Percentiles rank a stretch among this genome's conserved stretches.
Conservation (phyloP, 345 rosid genomes). For the Citrus australasica region DNA sequence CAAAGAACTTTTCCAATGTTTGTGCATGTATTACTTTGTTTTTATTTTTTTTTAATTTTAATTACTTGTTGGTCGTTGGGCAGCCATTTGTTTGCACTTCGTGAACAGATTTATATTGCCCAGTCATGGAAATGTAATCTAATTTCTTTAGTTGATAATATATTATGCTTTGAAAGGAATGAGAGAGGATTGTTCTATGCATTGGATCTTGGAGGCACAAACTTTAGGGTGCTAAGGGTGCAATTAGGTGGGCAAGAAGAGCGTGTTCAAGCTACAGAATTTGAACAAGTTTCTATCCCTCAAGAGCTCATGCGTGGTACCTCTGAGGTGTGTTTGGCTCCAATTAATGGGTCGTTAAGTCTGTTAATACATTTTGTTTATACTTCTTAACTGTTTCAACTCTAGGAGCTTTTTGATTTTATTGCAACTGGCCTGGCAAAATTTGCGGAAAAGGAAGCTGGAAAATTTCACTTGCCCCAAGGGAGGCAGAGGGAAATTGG, state of each 20-base stretch:
- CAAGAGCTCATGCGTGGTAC: conserved; percentile 71
- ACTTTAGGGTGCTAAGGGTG: conserved; percentile 72
- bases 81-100: neutral
- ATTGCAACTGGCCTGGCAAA: conserved; percentile 59
- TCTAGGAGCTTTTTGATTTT: conserved; percentile 74
- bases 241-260: conserved; percentile 68
- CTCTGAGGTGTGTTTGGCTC: conserved; percentile 49
- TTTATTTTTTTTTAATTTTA: neutral
- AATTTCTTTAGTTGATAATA: neutral
- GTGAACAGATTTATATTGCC: neutral
- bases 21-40: neutral
- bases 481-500: conserved; percentile 80
- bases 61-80: neutral
- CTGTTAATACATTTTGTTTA: neutral
- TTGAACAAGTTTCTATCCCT: conserved; percentile 69
- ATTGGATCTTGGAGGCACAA: conserved; percentile 90
- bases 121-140: neutral
- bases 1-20: neutral
- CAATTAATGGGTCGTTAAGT: neutral
- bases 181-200: conserved; percentile 88
- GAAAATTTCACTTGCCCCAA: conserved; percentile 41
- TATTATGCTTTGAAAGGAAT: conserved; percentile 37
- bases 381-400: neutral
- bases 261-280: conserved; percentile 59
- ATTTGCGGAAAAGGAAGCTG: conserved; percentile 52